Conservation (phyloP, 768 basidiomycete genomes). For the Lactarius pseudohatsudake region DNA sequence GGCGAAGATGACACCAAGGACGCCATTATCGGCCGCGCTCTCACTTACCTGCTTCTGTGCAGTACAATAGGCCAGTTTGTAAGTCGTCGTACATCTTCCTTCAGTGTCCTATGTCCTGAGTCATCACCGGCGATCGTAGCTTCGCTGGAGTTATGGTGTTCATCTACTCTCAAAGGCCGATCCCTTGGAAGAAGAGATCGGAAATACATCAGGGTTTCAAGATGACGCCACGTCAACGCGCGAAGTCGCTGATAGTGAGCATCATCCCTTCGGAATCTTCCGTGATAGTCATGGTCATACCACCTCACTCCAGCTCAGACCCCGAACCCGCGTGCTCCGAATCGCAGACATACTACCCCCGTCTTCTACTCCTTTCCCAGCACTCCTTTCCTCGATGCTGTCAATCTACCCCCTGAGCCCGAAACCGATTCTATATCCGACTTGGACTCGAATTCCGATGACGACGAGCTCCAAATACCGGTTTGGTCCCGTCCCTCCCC, state of each 20-base stretch:
- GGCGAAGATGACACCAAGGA: conserved; percentile 74
- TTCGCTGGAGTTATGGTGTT: conserved; percentile 95
- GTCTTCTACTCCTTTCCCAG: conserved; percentile 71
- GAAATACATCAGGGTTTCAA: conserved; percentile 12
- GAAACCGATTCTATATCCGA: conserved; percentile 23
- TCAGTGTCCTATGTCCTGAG: background rate
- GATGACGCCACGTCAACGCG: background rate
- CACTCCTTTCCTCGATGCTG: conserved; percentile 37
- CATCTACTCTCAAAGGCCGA: conserved; percentile 67
- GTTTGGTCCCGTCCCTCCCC: conserved; percentile 31
- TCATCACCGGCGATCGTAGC: conserved; percentile 39
- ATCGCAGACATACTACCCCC: conserved; percentile 34
- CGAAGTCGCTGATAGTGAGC: background rate
- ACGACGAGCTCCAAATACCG: conserved; percentile 30
- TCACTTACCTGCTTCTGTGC: conserved; percentile 89
- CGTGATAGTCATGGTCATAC: background rate
- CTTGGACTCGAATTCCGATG: conserved; percentile 31
- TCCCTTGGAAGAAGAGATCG: conserved; percentile 38
- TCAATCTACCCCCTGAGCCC: conserved; percentile 15
- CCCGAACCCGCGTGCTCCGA: background rate
- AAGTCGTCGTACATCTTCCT: conserved; percentile 35
- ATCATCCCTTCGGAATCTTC: background rate
- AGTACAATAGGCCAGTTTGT: conserved; percentile 96
- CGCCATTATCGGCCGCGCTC: conserved; percentile 87
- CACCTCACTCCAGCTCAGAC: background rate